Percentiles rank a stretch among this genome's conserved stretches.
phyloP scores from a whole-genome alignment of 2,329 filamentous ascomycete species.

The Pseudogymnoascus sp. region DNA sequence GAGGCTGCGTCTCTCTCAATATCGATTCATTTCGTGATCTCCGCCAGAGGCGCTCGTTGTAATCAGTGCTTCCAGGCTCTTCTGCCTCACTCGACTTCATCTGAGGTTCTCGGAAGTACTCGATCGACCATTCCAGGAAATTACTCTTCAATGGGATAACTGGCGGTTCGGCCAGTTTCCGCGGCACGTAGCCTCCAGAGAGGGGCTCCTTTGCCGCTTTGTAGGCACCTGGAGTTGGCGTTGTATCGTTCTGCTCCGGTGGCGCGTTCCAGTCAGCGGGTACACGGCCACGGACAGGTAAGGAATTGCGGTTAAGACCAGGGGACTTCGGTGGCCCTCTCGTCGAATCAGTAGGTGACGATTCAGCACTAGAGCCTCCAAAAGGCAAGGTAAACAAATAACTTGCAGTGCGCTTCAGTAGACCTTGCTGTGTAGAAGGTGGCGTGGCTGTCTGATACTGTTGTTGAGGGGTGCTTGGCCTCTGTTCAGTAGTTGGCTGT shows the following conservation, averaged over 20 bases:
- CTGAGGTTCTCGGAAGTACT: slow-evolving; percentile 96
- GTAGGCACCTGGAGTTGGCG: slow-evolving; percentile 60
- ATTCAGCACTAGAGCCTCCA: slow-evolving; percentile 27
- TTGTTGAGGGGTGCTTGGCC: slow-evolving; percentile 25
- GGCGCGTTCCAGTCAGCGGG: slow-evolving; percentile 53
- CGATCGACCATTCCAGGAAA: slow-evolving; percentile 92
- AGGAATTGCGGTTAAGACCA: slow-evolving; percentile 19
- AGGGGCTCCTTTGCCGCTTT: slow-evolving; percentile 67
- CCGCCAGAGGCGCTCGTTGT: slow-evolving; percentile 90
- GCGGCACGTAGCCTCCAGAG: slow-evolving; percentile 65
- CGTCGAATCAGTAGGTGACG: slow-evolving; percentile 19
- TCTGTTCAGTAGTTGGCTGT: slow-evolving; percentile 15
- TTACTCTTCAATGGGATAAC: slow-evolving; percentile 69
- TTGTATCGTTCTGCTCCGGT: slow-evolving; percentile 66
- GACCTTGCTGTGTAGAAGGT: slow-evolving; percentile 46
- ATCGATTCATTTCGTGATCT: slow-evolving; percentile 88
- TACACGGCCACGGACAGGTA: slow-evolving; percentile 34
- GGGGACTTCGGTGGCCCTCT: slow-evolving; percentile 23
- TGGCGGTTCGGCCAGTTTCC: slow-evolving; percentile 50
- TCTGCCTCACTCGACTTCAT: slow-evolving; percentile 96
- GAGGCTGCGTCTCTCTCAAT: slow-evolving; percentile 82
- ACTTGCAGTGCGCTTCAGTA: slow-evolving; percentile 57
- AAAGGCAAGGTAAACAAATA: slow-evolving; percentile 51
- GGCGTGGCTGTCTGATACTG: slow-evolving; percentile 26
- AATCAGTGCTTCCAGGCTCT: slow-evolving; percentile 91